Conservation (phyloP, 192 early-diverging fungal species). For the Backusella mclennaniae region DNA sequence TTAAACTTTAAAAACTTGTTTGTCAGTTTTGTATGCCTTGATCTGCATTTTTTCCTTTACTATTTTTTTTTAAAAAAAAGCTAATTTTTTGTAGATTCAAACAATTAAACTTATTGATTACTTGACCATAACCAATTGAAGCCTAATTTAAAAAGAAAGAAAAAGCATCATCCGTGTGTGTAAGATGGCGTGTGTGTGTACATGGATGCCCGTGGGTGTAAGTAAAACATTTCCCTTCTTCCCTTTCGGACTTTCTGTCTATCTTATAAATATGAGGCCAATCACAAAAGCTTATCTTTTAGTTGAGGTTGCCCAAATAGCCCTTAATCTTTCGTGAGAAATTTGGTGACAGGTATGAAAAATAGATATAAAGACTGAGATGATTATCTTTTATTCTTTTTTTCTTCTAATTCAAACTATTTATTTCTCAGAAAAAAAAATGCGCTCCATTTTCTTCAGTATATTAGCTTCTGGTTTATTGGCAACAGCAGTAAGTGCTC, state of each 20-base stretch:
- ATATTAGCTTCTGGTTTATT: not conserved
- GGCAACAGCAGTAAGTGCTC: slow-evolving; percentile 5
- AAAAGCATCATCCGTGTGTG: not conserved
- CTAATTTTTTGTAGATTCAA: not conserved
- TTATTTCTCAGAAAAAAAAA: not conserved
- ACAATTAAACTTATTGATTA: not conserved
- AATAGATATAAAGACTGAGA: not conserved
- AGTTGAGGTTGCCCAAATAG: not conserved
- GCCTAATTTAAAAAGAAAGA: not conserved
- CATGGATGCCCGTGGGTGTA: not conserved
- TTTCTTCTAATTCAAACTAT: not conserved
- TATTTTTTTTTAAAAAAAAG: slow-evolving; percentile 11
- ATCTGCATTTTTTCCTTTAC: not conserved
- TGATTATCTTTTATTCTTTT: not conserved
- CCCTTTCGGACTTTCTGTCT: not conserved
- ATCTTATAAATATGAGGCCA: slow-evolving; percentile 3
- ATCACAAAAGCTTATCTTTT: not conserved
- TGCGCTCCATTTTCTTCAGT: not conserved
- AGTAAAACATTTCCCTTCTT: not conserved
- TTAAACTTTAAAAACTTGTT: not conserved
- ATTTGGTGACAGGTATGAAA: not conserved
- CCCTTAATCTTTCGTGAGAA: slow-evolving; percentile 5
- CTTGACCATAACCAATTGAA: not conserved
- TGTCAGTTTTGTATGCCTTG: not conserved
- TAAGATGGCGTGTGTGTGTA: not conserved